phyloP scores from a whole-genome alignment of 2,329 filamentous ascomycete species.

The Colletotrichum tofieldiae region DNA sequence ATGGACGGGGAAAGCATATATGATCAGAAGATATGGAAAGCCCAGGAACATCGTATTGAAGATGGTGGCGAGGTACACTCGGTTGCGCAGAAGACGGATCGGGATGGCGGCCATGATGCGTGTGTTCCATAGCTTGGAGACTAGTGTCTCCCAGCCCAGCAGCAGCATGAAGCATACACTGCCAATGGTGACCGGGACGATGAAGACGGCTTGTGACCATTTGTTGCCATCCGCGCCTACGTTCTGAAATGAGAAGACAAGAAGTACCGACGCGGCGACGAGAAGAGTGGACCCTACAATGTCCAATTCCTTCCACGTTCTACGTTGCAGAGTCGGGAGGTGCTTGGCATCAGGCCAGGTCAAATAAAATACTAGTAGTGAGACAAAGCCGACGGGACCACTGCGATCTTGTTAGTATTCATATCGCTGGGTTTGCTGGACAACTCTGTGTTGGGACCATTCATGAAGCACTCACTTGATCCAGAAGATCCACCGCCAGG shows the following conservation, averaged over 20 bases:
- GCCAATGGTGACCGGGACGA: constrained; percentile 59
- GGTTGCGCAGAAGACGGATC: constrained; percentile 63
- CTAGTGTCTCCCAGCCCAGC: constrained; percentile 57
- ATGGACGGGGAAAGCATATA: constrained; percentile 66
- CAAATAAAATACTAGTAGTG: constrained; percentile 63
- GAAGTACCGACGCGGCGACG: constrained; percentile 67
- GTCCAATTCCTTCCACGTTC: constrained; percentile 67
- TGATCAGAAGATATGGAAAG: constrained; percentile 64
- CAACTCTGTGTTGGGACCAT: too few species aligned
- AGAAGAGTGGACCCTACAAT: constrained; percentile 68
- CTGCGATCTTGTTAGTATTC: constrained; percentile 30
- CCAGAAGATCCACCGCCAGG: constrained; percentile 73
- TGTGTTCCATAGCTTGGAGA: constrained; percentile 51
- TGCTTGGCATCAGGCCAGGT: constrained; percentile 65
- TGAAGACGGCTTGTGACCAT: constrained; percentile 61
- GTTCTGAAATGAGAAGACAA: constrained; percentile 73
- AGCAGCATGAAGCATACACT: constrained; percentile 54
- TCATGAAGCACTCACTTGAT: constrained; percentile 64
- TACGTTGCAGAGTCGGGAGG: constrained; percentile 55
- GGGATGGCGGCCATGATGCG: constrained; percentile 63
- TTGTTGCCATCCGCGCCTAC: constrained; percentile 55
- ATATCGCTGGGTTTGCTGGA: background rate
- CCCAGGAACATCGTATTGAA: constrained; percentile 65
- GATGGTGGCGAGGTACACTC: constrained; percentile 59
- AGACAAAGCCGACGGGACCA: constrained; percentile 65